phyloP scores from a whole-genome alignment of 805 yeast species.

The Wickerhamiella dianesei region DNA sequence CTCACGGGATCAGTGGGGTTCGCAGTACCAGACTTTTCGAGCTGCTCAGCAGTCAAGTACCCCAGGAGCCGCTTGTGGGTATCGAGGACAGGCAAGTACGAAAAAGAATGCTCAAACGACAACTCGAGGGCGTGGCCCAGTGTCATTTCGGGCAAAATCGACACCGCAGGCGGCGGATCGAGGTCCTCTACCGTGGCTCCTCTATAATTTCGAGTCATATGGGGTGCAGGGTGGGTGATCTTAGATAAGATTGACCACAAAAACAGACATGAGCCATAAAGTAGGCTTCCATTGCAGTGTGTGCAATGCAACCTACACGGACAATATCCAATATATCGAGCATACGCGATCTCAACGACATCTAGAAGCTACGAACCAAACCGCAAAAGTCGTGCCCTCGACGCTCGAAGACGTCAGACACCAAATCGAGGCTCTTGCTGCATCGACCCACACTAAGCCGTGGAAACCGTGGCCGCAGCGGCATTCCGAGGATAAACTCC shows the following conservation, averaged over 20 bases:
- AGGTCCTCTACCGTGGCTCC: conserved; percentile 46
- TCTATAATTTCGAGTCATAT: conserved; percentile 8
- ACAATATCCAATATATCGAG: conserved; percentile 65
- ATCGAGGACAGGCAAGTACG: conserved; percentile 42
- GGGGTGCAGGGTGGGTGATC: not conserved
- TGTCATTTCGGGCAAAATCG: conserved; percentile 37
- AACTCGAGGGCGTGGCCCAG: conserved; percentile 39
- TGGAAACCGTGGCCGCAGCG: not conserved
- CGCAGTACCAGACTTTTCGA: conserved; percentile 21
- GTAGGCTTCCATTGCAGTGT: conserved; percentile 73
- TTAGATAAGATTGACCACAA: too few species aligned
- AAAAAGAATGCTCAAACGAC: conserved; percentile 42
- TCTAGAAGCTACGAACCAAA: conserved; percentile 24
- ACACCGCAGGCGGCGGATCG: conserved; percentile 43
- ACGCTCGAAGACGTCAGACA: conserved; percentile 37
- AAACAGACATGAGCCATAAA: too few species aligned
- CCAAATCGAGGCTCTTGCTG: conserved; percentile 28
- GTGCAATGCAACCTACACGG: conserved; percentile 72
- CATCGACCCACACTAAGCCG: conserved; percentile 11
- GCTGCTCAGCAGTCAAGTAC: conserved; percentile 32
- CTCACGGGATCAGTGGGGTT: conserved; percentile 25
- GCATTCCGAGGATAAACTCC: conserved; percentile 8
- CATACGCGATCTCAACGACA: conserved; percentile 70
- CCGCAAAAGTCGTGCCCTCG: conserved; percentile 30
- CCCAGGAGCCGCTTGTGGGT: conserved; percentile 36